A percentile compares a stretch with the other conserved stretches of the same genome.
Evolutionary conservation across 129 eudicot species (phyloP).

Genomic region (Helianthus tuberosus): DNA sequence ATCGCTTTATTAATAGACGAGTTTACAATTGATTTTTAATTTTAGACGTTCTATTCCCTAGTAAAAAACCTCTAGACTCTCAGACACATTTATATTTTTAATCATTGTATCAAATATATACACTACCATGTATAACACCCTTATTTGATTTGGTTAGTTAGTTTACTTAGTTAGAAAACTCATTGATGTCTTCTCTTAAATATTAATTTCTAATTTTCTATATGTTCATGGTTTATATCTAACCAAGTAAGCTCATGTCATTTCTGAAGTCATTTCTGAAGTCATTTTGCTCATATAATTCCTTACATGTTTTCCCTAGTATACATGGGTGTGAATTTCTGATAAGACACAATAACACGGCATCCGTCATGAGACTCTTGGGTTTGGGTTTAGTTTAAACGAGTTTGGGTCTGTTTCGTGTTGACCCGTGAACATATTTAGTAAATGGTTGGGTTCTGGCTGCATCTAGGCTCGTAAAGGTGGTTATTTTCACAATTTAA

Average conservation of each 20-base stretch:
- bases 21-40: too few species aligned
- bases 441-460: not conserved
- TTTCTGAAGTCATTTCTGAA: not conserved
- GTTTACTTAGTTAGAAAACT: not conserved
- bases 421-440: not conserved
- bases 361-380: not conserved
- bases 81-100: too few species aligned
- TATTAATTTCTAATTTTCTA: not conserved
- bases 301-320: not conserved
- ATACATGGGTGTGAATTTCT: too few species aligned
- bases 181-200: not conserved
- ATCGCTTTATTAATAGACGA: too few species aligned
- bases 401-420: not conserved
- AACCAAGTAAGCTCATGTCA: not conserved
- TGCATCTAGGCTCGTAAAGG: not conserved
- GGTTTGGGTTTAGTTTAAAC: too few species aligned
- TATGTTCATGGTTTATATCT: not conserved
- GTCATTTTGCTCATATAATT: conserved; percentile 1
- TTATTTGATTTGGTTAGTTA: not conserved
- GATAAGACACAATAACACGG: not conserved
- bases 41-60: too few species aligned
- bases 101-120: not conserved
- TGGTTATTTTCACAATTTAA: not conserved
- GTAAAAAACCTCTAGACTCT: too few species aligned
- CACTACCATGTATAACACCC: not conserved